A percentile compares a stretch with the other conserved stretches of the same genome.
Evolutionary conservation across 805 yeast species (phyloP).

Genomic region (Kluyveromyces dobzhanskii): DNA sequence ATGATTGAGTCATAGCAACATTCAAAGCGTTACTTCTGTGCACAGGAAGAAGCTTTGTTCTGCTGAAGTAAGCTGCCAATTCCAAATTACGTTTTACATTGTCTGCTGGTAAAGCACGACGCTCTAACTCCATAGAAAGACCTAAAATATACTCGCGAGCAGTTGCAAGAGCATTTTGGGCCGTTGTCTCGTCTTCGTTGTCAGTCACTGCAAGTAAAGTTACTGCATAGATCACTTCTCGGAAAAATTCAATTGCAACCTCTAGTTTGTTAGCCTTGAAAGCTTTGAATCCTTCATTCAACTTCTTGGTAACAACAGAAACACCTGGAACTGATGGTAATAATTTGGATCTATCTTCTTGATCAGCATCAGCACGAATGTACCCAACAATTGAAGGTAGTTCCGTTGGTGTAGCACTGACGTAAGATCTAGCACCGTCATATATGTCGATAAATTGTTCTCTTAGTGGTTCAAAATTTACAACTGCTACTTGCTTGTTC

Average conservation of each 20-base stretch:
- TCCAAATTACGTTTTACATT: slow-evolving; percentile 82
- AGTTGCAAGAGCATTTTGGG: slow-evolving; percentile 57
- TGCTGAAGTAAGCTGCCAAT: slow-evolving; percentile 92
- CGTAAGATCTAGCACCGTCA: slow-evolving; percentile 64
- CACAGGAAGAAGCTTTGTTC: slow-evolving; percentile 68
- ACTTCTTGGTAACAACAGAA: slow-evolving; percentile 50
- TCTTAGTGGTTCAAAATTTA: slow-evolving; percentile 81
- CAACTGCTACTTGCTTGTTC: slow-evolving; percentile 81
- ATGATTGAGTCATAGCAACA: slow-evolving; percentile 91
- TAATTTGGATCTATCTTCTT: slow-evolving; percentile 38
- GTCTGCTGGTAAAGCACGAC: slow-evolving; percentile 69
- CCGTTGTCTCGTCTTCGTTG: slow-evolving; percentile 69
- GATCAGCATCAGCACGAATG: slow-evolving; percentile 56
- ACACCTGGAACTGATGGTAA: slow-evolving; percentile 72
- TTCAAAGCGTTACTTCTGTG: slow-evolving; percentile 85
- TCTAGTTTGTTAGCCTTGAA: slow-evolving; percentile 80
- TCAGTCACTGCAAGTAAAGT: slow-evolving; percentile 62
- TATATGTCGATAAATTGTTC: slow-evolving; percentile 76
- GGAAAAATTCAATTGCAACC: slow-evolving; percentile 72
- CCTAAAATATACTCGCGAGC: slow-evolving; percentile 92
- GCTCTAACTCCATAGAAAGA: slow-evolving; percentile 78
- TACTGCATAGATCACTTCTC: slow-evolving; percentile 68
- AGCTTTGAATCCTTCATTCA: slow-evolving; percentile 66
- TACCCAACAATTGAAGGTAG: slow-evolving; percentile 62
- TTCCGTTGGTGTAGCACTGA: slow-evolving; percentile 63